A percentile compares a stretch with the other conserved stretches of the same genome.
These are phyloP conservation scores for Hypomontagnella submonticulosa DNA, from an alignment of 495 filamentous ascomycete species.

Conservation along the genomic window DNA sequence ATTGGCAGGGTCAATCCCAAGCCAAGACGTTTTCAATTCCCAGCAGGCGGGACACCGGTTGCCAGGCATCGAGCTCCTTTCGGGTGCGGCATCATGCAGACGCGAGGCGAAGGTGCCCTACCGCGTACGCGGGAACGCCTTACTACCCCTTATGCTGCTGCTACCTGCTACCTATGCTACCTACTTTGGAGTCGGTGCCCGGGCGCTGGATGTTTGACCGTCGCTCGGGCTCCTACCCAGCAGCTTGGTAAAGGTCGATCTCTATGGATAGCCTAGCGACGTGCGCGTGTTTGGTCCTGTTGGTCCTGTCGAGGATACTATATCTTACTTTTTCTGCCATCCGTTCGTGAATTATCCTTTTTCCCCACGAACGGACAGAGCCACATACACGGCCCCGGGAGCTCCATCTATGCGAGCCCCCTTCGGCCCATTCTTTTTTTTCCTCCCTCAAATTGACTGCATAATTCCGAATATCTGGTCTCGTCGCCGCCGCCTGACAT, in stretches of 20 bases:
- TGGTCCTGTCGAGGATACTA: conserved; percentile 28
- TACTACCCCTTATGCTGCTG: conserved; percentile 10
- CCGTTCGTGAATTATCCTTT: conserved; percentile 4
- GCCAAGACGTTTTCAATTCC: conserved; percentile 40
- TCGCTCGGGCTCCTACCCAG: conserved; percentile 37
- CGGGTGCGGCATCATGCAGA: conserved; percentile 44
- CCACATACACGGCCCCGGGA: conserved; percentile 10
- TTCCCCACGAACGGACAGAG: conserved; percentile 7
- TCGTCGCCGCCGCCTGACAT: conserved; percentile 17
- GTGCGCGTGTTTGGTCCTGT: conserved; percentile 18
- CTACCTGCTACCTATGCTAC: no score
- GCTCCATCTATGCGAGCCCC: conserved; percentile 14
- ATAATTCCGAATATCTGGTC: conserved; percentile 14
- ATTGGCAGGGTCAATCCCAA: conserved; percentile 33
- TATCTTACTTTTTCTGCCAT: conserved; percentile 10
- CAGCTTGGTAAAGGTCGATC: conserved; percentile 37
- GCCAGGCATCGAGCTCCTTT: conserved; percentile 34
- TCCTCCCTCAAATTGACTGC: conserved; percentile 15
- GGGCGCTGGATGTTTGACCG: conserved; percentile 25
- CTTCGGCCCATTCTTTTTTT: conserved; percentile 4
- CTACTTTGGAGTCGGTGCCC: conserved; percentile 28
- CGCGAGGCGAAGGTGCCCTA: conserved; percentile 45
- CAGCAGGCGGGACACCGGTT: conserved; percentile 32
- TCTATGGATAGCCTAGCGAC: conserved; percentile 24
- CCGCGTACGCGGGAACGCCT: conserved; percentile 39